Evolutionary conservation across 345 rosid species (phyloP).

Genomic region (Eutrema heterophyllum): DNA sequence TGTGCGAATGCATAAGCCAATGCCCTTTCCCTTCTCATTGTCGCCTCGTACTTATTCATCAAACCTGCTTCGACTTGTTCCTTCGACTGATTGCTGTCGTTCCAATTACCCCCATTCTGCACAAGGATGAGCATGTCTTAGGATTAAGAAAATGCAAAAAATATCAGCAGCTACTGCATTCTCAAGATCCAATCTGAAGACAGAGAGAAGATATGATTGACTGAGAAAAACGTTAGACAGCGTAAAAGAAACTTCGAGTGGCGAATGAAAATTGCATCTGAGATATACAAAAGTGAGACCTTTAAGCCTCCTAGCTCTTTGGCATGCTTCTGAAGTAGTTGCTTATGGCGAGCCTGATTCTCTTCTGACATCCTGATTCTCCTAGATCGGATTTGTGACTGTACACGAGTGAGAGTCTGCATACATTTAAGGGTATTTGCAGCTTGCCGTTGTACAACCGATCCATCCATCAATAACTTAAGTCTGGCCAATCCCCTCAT

Average conservation of each 20-base stretch:
- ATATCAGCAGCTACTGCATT: background rate
- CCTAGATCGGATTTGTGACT: constrained; percentile 66
- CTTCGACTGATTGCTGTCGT: constrained; percentile 76
- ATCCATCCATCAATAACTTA: constrained; percentile 72
- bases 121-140: background rate
- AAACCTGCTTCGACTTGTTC: constrained; percentile 71
- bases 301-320: constrained; percentile 43
- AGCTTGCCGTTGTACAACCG: constrained; percentile 72
- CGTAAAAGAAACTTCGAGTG: background rate
- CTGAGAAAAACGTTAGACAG: background rate
- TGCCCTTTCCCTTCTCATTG: constrained; percentile 92
- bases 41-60: constrained; percentile 70
- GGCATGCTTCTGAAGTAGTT: constrained; percentile 80
- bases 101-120: constrained; percentile 86
- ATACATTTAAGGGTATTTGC: constrained; percentile 63
- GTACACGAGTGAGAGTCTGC: constrained; percentile 85
- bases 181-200: background rate
- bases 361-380: constrained; percentile 82
- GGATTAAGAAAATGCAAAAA: background rate
- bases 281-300: constrained; percentile 17
- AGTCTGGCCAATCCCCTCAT: constrained; percentile 72
- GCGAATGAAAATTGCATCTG: background rate
- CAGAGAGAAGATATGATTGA: background rate
- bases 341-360: constrained; percentile 82
- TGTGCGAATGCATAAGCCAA: constrained; percentile 82